Evolutionary conservation across 345 rosid genomes (phyloP).

Genomic region (Hirschfeldia incana): DNA sequence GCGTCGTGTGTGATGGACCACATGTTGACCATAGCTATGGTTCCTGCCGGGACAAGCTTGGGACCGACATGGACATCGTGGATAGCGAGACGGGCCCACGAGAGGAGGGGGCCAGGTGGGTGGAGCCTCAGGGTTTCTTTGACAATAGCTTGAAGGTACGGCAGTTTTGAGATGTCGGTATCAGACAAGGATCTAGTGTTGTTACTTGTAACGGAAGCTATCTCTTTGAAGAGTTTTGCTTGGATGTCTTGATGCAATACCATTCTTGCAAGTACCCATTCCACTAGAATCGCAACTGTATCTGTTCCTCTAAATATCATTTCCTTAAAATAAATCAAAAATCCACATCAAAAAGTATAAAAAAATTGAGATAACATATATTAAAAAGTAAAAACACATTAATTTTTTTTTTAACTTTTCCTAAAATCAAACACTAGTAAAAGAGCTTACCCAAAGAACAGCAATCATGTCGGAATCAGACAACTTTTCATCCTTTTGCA

Average conservation of each 20-base stretch:
- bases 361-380: neutral
- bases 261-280: conserved; percentile 88
- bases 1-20: conserved; percentile 81
- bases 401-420: neutral
- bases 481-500: conserved; percentile 56
- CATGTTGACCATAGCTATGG: conserved; percentile 94
- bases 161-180: conserved; percentile 57
- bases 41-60: conserved; percentile 64
- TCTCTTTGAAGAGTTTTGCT: conserved; percentile 63
- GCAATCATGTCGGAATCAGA: conserved; percentile 75
- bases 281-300: conserved; percentile 80
- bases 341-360: neutral
- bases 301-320: conserved; percentile 92
- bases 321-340: conserved; percentile 47
- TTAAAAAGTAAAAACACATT: neutral
- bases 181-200: conserved; percentile 42
- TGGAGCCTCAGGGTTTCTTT: conserved; percentile 79
- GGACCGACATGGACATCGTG: conserved; percentile 62
- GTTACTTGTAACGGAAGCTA: conserved; percentile 48
- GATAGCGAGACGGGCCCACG: conserved; percentile 84
- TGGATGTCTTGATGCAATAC: conserved; percentile 63
- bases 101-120: conserved; percentile 89
- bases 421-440: neutral
- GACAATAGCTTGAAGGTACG: conserved; percentile 63
- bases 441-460: conserved; percentile 70